These are phyloP conservation scores for Mycena rosella DNA, from an alignment of 768 basidiomycete genomes.

Conservation along the genomic window DNA sequence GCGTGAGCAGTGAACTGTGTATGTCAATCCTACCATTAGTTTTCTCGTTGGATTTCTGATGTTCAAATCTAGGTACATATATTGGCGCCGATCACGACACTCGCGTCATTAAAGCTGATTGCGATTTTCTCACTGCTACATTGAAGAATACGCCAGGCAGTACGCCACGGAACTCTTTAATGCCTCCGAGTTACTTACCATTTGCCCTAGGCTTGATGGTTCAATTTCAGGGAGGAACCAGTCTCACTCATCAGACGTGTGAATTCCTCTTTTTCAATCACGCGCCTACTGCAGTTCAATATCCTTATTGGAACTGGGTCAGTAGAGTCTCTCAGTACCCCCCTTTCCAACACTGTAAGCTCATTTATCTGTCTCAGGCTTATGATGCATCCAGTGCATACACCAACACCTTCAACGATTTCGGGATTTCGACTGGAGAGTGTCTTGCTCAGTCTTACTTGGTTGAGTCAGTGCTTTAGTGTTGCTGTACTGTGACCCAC, in stretches of 20 bases:
- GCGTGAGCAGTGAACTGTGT: constrained; percentile 9
- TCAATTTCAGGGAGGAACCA: neutral
- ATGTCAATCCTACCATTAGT: constrained; percentile 7
- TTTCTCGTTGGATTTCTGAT: constrained; percentile 1
- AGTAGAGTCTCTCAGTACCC: constrained; percentile 7
- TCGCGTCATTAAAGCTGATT: constrained; percentile 8
- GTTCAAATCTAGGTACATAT: constrained; percentile 10
- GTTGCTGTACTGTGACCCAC: constrained; percentile 15
- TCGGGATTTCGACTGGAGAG: constrained; percentile 9
- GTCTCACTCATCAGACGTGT: constrained; percentile 3
- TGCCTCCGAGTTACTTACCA: neutral
- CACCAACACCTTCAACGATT: constrained; percentile 1
- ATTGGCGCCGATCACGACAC: constrained; percentile 6
- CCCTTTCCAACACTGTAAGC: constrained; percentile 9
- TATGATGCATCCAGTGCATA: constrained; percentile 8
- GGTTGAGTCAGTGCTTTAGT: constrained; percentile 11
- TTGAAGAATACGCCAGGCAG: constrained; percentile 7
- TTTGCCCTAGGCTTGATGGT: neutral
- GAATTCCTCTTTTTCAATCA: constrained; percentile 2
- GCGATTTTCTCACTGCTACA: neutral
- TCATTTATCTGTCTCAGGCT: constrained; percentile 9
- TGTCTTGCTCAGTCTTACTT: constrained; percentile 4
- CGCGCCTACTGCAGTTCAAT: constrained; percentile 4
- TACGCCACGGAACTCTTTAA: neutral
- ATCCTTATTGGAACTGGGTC: constrained; percentile 4